A percentile compares a stretch with the other conserved stretches of the same genome.
phyloP scores from a whole-genome alignment of 192 early-diverging fungal species.

The Geranomyces michiganensis region DNA sequence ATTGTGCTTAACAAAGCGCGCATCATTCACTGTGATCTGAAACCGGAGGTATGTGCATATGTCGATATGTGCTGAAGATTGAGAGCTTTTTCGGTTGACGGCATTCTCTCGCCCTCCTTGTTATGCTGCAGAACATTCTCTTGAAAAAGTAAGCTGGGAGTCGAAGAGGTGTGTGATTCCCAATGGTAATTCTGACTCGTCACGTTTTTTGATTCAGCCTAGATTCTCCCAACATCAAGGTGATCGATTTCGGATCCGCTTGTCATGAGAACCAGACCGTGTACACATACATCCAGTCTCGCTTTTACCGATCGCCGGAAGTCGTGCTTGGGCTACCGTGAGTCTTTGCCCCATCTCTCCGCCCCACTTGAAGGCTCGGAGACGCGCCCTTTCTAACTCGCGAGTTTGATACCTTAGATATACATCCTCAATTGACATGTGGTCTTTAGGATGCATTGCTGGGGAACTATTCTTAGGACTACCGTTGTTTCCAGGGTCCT shows the following conservation, averaged over 20 bases:
- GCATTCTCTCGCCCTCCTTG: neutral
- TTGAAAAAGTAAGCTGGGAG: constrained; percentile 69
- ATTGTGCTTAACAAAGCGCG: constrained; percentile 81
- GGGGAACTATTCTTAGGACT: constrained; percentile 94
- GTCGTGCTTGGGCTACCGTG: constrained; percentile 91
- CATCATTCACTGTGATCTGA: constrained; percentile 98
- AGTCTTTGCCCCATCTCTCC: constrained; percentile 21
- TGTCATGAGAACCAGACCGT: constrained; percentile 93
- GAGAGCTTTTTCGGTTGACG: neutral
- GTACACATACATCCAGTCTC: constrained; percentile 98
- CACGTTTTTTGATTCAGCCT: constrained; percentile 53
- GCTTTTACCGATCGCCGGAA: constrained; percentile 96
- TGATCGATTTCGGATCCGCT: constrained; percentile 99
- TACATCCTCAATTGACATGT: constrained; percentile 90
- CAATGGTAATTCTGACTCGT: neutral
- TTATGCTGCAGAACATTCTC: constrained; percentile 71
- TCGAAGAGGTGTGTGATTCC: too few relatives aligned
- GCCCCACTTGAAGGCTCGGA: neutral
- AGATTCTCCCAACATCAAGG: constrained; percentile 91
- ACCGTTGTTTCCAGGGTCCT: constrained; percentile 93
- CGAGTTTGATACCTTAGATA: constrained; percentile 66
- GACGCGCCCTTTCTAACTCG: constrained; percentile 9
- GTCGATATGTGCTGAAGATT: too few relatives aligned
- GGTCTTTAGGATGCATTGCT: constrained; percentile 98
- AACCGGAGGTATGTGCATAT: constrained; percentile 72